phyloP scores from a whole-genome alignment of 2,329 filamentous ascomycete genomes.

The Graphium sp. region DNA sequence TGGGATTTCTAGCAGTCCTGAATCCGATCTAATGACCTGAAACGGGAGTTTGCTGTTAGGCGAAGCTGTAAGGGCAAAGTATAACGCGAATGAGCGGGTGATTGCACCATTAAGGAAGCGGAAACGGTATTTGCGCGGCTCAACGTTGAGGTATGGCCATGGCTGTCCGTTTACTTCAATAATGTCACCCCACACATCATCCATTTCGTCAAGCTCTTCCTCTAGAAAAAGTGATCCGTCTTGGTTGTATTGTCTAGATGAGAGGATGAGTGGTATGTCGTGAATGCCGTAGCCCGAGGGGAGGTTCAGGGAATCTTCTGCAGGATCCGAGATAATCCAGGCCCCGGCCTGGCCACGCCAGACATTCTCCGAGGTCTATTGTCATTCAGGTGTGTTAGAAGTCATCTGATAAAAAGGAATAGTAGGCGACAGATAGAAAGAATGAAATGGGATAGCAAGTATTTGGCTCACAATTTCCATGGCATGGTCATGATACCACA shows the following conservation, averaged over 20 bases:
- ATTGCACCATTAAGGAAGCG: conserved; percentile 33
- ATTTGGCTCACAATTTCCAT: conserved; percentile 14
- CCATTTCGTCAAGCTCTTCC: conserved; percentile 20
- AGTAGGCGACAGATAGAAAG: neutral
- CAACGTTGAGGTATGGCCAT: conserved; percentile 40
- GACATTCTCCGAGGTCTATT: conserved; percentile 32
- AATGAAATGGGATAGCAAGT: conserved; percentile 1
- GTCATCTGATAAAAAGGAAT: neutral
- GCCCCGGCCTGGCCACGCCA: conserved; percentile 39
- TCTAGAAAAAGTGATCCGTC: conserved; percentile 31
- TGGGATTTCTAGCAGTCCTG: conserved; percentile 28
- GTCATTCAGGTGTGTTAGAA: conserved; percentile 10
- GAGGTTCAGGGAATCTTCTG: conserved; percentile 28
- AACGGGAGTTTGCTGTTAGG: conserved; percentile 20
- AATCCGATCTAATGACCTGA: conserved; percentile 34
- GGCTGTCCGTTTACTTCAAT: conserved; percentile 42
- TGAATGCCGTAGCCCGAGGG: conserved; percentile 30
- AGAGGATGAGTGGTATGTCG: conserved; percentile 32
- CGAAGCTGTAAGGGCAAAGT: conserved; percentile 19
- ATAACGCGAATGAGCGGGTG: conserved; percentile 28
- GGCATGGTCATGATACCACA: conserved; percentile 40
- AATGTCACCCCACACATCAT: conserved; percentile 35
- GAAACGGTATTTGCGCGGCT: conserved; percentile 43
- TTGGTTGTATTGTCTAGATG: conserved; percentile 30
- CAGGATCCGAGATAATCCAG: conserved; percentile 33